phyloP scores from a whole-genome alignment of 768 basidiomycete genomes.

The Rhodocollybia butyracea region DNA sequence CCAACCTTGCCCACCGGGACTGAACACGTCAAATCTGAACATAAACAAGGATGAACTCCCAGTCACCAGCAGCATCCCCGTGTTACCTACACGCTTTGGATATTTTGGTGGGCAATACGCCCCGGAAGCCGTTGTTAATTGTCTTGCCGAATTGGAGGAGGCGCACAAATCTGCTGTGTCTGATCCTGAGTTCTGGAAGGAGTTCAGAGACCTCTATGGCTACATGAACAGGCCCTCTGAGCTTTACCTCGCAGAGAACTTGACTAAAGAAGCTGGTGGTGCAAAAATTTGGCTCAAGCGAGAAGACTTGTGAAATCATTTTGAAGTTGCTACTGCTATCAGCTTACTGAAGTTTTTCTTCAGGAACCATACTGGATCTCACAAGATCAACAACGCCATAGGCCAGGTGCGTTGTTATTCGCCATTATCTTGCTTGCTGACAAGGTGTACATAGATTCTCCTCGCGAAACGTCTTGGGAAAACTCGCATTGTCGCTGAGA shows the following conservation, averaged over 20 bases:
- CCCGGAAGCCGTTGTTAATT: constrained; percentile 91
- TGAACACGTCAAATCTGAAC: constrained; percentile 27
- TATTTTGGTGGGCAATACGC: constrained; percentile 98
- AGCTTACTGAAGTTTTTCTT: not conserved
- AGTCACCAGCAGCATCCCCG: constrained; percentile 28
- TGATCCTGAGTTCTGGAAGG: constrained; percentile 91
- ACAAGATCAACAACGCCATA: constrained; percentile 99
- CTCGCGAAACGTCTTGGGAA: constrained; percentile 92
- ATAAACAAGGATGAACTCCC: constrained; percentile 26
- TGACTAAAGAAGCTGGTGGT: constrained; percentile 88
- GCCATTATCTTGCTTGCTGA: not conserved
- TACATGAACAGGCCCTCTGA: constrained; percentile 96
- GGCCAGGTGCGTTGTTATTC: constrained; percentile 61
- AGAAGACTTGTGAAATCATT: constrained; percentile 84
- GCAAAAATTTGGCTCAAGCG: constrained; percentile 98
- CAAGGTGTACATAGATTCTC: constrained; percentile 61
- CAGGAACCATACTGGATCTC: constrained; percentile 97
- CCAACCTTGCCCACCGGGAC: constrained; percentile 21
- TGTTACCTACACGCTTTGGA: constrained; percentile 84
- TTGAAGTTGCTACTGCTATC: not conserved
- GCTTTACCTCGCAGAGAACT: constrained; percentile 85
- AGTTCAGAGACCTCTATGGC: constrained; percentile 80
- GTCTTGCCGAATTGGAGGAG: constrained; percentile 83
- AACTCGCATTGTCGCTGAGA: constrained; percentile 96
- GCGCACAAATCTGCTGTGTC: constrained; percentile 84